Evolutionary conservation across 2,329 filamentous ascomycete genomes (phyloP).

Genomic region (Talaromyces rugulosus): DNA sequence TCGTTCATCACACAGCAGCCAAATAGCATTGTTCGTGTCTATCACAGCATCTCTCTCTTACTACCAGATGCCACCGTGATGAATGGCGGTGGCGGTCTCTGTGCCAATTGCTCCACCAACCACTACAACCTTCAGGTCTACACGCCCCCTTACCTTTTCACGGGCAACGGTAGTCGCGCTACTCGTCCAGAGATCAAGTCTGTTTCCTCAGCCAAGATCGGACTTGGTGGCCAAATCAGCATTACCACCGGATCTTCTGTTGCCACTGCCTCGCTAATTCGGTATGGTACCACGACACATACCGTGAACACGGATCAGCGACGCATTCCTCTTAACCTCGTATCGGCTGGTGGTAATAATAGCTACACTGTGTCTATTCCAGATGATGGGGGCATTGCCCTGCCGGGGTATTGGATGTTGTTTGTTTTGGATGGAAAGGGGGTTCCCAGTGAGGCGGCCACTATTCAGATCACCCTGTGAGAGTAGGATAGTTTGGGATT

Average conservation of each 20-base stretch:
- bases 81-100: constrained; percentile 52
- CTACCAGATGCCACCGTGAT: constrained; percentile 50
- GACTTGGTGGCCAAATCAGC: not conserved
- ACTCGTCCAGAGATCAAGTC: constrained; percentile 41
- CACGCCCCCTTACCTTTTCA: constrained; percentile 51
- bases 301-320: constrained; percentile 57
- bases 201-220: constrained; percentile 19
- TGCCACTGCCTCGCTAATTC: constrained; percentile 38
- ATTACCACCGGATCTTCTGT: constrained; percentile 21
- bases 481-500: not conserved
- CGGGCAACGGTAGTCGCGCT: constrained; percentile 25
- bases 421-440: constrained; percentile 46
- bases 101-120: constrained; percentile 43
- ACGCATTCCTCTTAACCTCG: constrained; percentile 40
- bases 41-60: constrained; percentile 47
- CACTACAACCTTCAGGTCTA: constrained; percentile 54
- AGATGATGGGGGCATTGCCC: constrained; percentile 44
- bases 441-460: constrained; percentile 39
- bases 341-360: constrained; percentile 17
- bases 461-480: not conserved
- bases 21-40: constrained; percentile 27
- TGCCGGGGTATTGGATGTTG: constrained; percentile 53
- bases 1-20: constrained; percentile 25
- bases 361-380: constrained; percentile 35
- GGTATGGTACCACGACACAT: constrained; percentile 48